These are phyloP conservation scores for Komagataea norvegica DNA, from an alignment of 1,139 yeast species.

Conservation along the genomic window DNA sequence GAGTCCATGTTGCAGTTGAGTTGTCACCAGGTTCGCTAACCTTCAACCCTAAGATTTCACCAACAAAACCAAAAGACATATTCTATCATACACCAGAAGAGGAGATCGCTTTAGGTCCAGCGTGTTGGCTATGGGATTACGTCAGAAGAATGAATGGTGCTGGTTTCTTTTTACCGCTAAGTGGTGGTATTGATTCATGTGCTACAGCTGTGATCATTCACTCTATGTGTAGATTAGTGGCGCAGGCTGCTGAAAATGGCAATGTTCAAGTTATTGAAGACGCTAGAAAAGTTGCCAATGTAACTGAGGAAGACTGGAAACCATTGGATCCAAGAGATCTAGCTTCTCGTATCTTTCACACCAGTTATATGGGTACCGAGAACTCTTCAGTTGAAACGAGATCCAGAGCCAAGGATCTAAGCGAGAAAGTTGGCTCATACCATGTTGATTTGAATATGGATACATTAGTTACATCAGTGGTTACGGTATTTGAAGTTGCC, in stretches of 20 bases:
- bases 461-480: conserved; percentile 66
- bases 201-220: conserved; percentile 94
- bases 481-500: conserved; percentile 74
- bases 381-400: conserved; percentile 90
- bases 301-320: conserved; percentile 46
- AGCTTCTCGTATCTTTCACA: conserved; percentile 72
- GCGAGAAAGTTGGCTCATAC: conserved; percentile 75
- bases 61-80: conserved; percentile 48
- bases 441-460: conserved; percentile 94
- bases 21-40: conserved; percentile 52
- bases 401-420: conserved; percentile 71
- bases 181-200: conserved; percentile 98
- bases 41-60: conserved; percentile 61
- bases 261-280: conserved; percentile 72
- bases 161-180: conserved; percentile 87
- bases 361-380: conserved; percentile 92
- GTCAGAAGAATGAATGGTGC: conserved; percentile 83
- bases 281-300: conserved; percentile 57
- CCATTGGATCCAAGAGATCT: conserved; percentile 76
- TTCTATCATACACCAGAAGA: conserved; percentile 82
- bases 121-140: conserved; percentile 99
- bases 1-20: conserved; percentile 58
- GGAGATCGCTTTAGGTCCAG: conserved; percentile 96
- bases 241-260: conserved; percentile 58
- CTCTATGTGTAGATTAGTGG: conserved; percentile 88